phyloP scores from a whole-genome alignment of 495 filamentous ascomycete species.

The Neurospora sp. region DNA sequence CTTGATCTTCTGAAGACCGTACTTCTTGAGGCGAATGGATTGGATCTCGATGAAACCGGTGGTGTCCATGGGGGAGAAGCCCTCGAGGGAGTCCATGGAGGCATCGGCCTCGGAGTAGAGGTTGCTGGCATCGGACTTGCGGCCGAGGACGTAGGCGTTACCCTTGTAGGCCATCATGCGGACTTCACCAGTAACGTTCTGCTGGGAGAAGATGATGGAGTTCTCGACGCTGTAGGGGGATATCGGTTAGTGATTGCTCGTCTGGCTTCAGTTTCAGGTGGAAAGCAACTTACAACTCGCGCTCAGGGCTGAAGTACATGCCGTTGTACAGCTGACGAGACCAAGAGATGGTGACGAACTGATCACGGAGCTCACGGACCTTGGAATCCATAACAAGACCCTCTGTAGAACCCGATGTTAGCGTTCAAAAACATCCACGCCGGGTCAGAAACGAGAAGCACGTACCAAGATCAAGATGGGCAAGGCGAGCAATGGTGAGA shows the following conservation, averaged over 20 bases:
- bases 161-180: conserved; percentile 71
- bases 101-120: conserved; percentile 73
- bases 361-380: conserved; percentile 77
- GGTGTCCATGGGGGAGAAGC: conserved; percentile 65
- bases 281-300: conserved; percentile 26
- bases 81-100: conserved; percentile 80
- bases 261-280: conserved; percentile 45
- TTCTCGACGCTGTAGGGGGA: conserved; percentile 38
- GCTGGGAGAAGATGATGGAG: conserved; percentile 57
- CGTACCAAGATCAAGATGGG: conserved; percentile 63
- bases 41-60: conserved; percentile 67
- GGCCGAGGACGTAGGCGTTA: conserved; percentile 59
- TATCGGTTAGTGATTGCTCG: conserved; percentile 52
- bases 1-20: conserved; percentile 58
- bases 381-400: conserved; percentile 77
- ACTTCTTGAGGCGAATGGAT: conserved; percentile 87
- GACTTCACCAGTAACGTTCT: conserved; percentile 55
- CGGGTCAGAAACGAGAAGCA: not conserved
- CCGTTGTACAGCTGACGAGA: conserved; percentile 73
- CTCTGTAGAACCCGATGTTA: conserved; percentile 23
- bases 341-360: conserved; percentile 69
- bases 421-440: not conserved
- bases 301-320: conserved; percentile 71
- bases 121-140: conserved; percentile 69
- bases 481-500: conserved; percentile 61